These are phyloP conservation scores for Dendrobium chrysotoxum DNA, from an alignment of 106 monocot species.

Conservation along the genomic window DNA sequence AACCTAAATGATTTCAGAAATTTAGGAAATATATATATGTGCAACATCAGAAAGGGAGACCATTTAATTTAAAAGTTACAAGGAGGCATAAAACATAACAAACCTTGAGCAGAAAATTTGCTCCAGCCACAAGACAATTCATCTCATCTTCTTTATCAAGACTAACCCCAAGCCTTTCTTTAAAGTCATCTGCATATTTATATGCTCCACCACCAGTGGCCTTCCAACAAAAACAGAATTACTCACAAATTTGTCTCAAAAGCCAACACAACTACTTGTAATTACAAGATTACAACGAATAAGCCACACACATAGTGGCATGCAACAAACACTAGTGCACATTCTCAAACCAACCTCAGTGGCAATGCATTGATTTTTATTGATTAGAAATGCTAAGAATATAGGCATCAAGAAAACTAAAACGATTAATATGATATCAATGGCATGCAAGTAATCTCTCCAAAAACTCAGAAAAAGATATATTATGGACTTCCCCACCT, in stretches of 20 bases:
- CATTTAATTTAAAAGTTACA: not conserved
- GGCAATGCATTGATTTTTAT: not conserved
- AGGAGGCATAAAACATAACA: slow-evolving; percentile 2
- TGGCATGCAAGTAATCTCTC: no score
- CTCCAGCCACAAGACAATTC: slow-evolving; percentile 94
- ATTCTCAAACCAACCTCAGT: not conserved
- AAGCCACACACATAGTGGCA: no score
- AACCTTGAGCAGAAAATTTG: slow-evolving; percentile 97
- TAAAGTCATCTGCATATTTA: slow-evolving; percentile 90
- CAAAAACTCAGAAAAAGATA: no score
- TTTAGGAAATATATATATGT: not conserved
- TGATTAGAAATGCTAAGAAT: not conserved
- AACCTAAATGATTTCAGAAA: not conserved
- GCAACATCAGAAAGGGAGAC: not conserved
- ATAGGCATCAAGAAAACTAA: not conserved
- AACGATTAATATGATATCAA: not conserved
- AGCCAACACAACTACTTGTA: not conserved
- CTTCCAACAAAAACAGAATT: slow-evolving; percentile 42
- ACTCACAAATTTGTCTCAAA: slow-evolving; percentile 9
- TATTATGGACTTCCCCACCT: no score
- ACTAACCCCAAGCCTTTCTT: slow-evolving; percentile 81
- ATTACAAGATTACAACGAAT: not conserved
- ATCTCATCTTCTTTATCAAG: slow-evolving; percentile 99
- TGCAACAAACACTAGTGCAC: not conserved
- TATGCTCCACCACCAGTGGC: slow-evolving; percentile 98